phyloP scores from a whole-genome alignment of 2,329 filamentous ascomycete genomes.

The Fusarium decemcellulare region DNA sequence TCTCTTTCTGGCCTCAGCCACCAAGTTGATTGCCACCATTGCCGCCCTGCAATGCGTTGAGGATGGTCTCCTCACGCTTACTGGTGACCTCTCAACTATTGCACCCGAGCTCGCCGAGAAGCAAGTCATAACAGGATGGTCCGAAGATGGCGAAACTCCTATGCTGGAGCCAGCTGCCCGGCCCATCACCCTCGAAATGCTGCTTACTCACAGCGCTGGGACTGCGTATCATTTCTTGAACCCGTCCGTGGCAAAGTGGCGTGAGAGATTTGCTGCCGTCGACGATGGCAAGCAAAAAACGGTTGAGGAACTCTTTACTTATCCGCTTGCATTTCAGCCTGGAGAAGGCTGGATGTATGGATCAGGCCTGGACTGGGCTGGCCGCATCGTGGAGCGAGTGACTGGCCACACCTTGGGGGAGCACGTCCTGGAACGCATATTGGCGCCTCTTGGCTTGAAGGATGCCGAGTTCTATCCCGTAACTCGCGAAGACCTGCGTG shows the following conservation, averaged over 20 bases:
- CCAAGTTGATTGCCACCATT: conserved; percentile 65
- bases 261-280: conserved; percentile 45
- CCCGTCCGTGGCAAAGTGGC: conserved; percentile 54
- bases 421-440: conserved; percentile 60
- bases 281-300: conserved; percentile 39
- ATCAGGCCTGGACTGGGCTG: conserved; percentile 66
- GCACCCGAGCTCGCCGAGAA: conserved; percentile 64
- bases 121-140: conserved; percentile 63
- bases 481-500: conserved; percentile 52
- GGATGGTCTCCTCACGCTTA: conserved; percentile 61
- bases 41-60: conserved; percentile 70
- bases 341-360: conserved; percentile 67
- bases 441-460: conserved; percentile 59
- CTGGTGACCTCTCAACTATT: conserved; percentile 59
- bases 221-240: conserved; percentile 60
- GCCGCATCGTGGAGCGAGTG: conserved; percentile 63
- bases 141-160: conserved; percentile 56
- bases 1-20: conserved; percentile 54
- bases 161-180: conserved; percentile 50
- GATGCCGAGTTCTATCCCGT: conserved; percentile 58
- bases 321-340: conserved; percentile 66
- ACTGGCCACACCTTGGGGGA: conserved; percentile 59
- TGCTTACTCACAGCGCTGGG: conserved; percentile 68
- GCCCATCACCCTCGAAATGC: conserved; percentile 64
- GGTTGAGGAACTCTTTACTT: conserved; percentile 58